A percentile compares a stretch with the other conserved stretches of the same genome.
Conservation (phyloP, 2,329 filamentous ascomycete genomes). For the Microcyclospora tardicrescens region DNA sequence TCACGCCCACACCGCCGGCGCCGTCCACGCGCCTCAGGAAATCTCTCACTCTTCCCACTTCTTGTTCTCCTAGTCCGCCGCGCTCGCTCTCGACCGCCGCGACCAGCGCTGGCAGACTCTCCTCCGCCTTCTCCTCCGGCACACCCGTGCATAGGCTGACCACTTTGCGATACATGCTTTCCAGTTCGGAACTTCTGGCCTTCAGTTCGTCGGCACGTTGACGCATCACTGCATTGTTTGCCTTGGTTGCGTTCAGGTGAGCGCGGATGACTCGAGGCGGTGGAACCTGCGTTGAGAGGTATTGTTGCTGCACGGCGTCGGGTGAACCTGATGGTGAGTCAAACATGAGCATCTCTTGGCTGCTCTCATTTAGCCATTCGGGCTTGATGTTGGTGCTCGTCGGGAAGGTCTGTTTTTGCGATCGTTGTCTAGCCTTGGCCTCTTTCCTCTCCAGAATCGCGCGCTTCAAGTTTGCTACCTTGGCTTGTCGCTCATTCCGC, state of each 20-base stretch:
- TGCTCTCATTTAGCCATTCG: conserved; percentile 28
- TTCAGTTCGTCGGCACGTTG: conserved; percentile 59
- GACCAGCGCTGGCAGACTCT: conserved; percentile 63
- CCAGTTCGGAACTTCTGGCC: conserved; percentile 68
- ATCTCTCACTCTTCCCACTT: conserved; percentile 62
- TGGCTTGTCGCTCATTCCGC: conserved; percentile 52
- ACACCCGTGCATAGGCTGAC: conserved; percentile 78
- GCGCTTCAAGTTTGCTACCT: conserved; percentile 63
- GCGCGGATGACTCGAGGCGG: conserved; percentile 40
- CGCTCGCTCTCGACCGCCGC: conserved; percentile 81
- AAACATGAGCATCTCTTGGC: conserved; percentile 6
- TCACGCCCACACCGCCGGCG: background rate
- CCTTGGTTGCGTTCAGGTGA: conserved; percentile 55
- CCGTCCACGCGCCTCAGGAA: conserved; percentile 70
- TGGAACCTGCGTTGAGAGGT: conserved; percentile 15
- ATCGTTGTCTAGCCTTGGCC: conserved; percentile 24
- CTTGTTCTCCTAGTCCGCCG: conserved; percentile 25
- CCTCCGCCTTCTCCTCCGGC: conserved; percentile 65
- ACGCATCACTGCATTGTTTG: conserved; percentile 53
- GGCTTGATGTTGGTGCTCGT: conserved; percentile 8
- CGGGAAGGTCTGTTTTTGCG: conserved; percentile 12
- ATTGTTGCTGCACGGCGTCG: conserved; percentile 8
- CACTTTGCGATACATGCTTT: conserved; percentile 76
- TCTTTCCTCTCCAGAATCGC: conserved; percentile 54
- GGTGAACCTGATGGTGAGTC: conserved; percentile 1